Conservation (phyloP, 2,329 filamentous ascomycete species). For the Graphium sp. region DNA sequence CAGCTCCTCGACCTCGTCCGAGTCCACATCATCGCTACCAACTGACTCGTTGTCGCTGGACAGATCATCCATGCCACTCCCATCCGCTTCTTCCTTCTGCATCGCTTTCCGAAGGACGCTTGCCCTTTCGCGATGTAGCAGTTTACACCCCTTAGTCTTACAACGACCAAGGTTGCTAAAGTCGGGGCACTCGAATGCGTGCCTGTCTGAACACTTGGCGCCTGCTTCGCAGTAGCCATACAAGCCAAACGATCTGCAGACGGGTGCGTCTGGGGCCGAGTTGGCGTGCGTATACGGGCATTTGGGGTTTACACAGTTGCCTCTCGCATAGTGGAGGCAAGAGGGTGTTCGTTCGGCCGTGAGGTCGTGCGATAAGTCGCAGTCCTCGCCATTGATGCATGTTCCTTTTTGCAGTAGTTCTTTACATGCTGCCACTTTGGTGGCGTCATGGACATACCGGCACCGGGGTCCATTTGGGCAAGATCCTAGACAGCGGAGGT, state of each 20-base stretch:
- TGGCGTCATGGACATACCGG: conserved; percentile 66
- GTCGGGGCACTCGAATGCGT: conserved; percentile 87
- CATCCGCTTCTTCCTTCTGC: conserved; percentile 26
- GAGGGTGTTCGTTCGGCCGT: conserved; percentile 70
- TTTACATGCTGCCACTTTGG: conserved; percentile 82
- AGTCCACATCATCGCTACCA: conserved; percentile 65
- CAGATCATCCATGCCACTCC: conserved; percentile 44
- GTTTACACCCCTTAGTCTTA: conserved; percentile 63
- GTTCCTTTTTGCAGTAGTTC: conserved; percentile 64
- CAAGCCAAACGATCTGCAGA: conserved; percentile 72
- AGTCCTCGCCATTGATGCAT: conserved; percentile 62
- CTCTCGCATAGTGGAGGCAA: conserved; percentile 80
- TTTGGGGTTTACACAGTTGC: conserved; percentile 71
- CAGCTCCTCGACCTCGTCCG: conserved; percentile 55
- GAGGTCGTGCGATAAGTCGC: conserved; percentile 81
- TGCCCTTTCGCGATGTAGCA: conserved; percentile 77
- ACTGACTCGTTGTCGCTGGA: conserved; percentile 63
- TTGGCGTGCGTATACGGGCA: conserved; percentile 80
- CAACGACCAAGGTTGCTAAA: conserved; percentile 85
- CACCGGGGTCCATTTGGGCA: conserved; percentile 72
- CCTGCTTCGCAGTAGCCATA: conserved; percentile 84
- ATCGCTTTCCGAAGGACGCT: conserved; percentile 57
- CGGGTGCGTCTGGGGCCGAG: conserved; percentile 57
- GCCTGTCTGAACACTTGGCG: conserved; percentile 58
- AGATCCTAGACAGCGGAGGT: conserved; percentile 42